Base-by-base conservation (phyloP, 2,329 filamentous ascomycete genomes). In the Zymoseptoria tritici region DNA sequence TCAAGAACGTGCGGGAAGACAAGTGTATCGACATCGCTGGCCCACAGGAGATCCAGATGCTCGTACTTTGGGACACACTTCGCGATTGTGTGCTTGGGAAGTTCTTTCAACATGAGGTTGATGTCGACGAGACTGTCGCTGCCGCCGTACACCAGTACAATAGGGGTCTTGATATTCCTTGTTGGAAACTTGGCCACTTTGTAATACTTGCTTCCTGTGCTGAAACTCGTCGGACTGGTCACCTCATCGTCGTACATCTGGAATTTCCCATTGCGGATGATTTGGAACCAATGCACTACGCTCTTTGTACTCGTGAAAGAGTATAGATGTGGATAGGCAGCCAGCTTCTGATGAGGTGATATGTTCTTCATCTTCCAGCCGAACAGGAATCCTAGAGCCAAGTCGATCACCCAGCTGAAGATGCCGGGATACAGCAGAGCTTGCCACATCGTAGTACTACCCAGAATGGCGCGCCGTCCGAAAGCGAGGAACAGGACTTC, bases 201-300 rank as follows among this genome's bases (percentile, higher is more conserved):
- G 73, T 95, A 96, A 76, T 96, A 96, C 68, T 93, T 91, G 70
- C 84, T 86, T 57, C 83, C 83, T 4, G 85, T 85, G 21, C 83
- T 84, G 46, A 92, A 79, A 57, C 85, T 85, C 61, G 96, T 79
- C 0, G 88, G 88, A 26, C 87, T 87, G 59, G 91, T 89, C 0
- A 94, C 83, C 68, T 97, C 93, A 72, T 99, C 94, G 72, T 99
- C 94, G 74, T 92, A 97, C 90, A 99, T 97, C 75, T 99, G 94
- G 74, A 99, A 97, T 24, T 86, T 91, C 69, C 91, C 90, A 70
- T 93, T 97, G 65, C 94, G 88, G 69, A 99, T 99, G 72, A 99
- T 97, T 73, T 99, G 94, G 74, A 99, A 99, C 94, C 94, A 99
- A 73, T 99, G 94, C 0, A 99, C 94, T 8, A 99, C 91, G 20